Evolutionary conservation across 495 filamentous ascomycete genomes (phyloP).

Genomic region (Apodospora peruviana): DNA sequence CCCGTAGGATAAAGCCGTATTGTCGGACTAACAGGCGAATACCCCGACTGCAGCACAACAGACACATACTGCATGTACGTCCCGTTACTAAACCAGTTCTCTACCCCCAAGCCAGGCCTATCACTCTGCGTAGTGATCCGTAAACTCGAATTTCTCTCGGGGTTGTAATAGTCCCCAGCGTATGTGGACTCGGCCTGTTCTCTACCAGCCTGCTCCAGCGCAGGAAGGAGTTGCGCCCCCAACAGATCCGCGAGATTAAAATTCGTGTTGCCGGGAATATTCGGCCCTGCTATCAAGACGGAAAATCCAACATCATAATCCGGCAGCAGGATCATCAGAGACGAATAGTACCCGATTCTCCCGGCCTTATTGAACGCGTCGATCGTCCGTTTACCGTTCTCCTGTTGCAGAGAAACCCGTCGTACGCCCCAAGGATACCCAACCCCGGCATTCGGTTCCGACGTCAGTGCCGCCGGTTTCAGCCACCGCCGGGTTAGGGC

Average conservation of each 20-base stretch:
- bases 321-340: constrained; percentile 41
- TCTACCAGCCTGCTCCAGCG: constrained; percentile 38
- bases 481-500: constrained; percentile 51
- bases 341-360: constrained; percentile 39
- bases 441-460: constrained; percentile 39
- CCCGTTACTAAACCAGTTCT: constrained; percentile 45
- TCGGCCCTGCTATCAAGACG: constrained; percentile 27
- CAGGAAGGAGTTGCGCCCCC: constrained; percentile 36
- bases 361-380: constrained; percentile 50
- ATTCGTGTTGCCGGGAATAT: constrained; percentile 45
- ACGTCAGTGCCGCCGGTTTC: constrained; percentile 46
- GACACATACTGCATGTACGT: constrained; percentile 38
- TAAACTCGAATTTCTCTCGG: constrained; percentile 23
- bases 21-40: constrained; percentile 25
- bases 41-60: constrained; percentile 26
- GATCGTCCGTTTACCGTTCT: constrained; percentile 42
- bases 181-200: constrained; percentile 37
- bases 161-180: constrained; percentile 33
- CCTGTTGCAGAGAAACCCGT: constrained; percentile 24
- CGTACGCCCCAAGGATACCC: constrained; percentile 57
- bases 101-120: constrained; percentile 41
- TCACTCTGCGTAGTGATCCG: constrained; percentile 29
- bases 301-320: constrained; percentile 48
- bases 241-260: constrained; percentile 41
- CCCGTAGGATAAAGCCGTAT: constrained; percentile 49